Base-by-base conservation (phyloP, 148 eudicot genomes). In the Persicaria maculosa region DNA sequence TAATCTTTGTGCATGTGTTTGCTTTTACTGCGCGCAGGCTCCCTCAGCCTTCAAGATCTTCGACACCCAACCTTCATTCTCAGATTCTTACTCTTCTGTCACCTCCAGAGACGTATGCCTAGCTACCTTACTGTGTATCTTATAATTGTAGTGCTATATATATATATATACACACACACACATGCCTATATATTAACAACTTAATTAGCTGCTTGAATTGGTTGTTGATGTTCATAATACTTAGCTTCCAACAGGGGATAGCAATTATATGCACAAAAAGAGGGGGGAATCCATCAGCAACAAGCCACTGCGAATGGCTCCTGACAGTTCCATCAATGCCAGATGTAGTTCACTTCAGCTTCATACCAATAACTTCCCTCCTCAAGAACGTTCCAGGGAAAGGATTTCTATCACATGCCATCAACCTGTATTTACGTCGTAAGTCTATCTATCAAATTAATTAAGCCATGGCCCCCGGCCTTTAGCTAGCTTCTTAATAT, bases 351-450 rank as follows among this genome's bases (percentile, higher is more conserved):
- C 81, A 82, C 59, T 86, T 89, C 50, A 91, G 79, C 76, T 89
- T 91, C 82, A 89, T 93, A 14, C 98, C 98, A 0, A 91, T 91
- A 46, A 93, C 97, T 55, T 91, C 97, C 57, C 91, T 93, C 1
- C 97, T 93, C 14, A 86, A 68, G 64, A 91, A 85, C 16, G 86
- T 91, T 11, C 88, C 88, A 14, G 98, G 98, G 47, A 88, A 79
- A 78, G 98, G 98, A 7, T 93, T 86, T 81, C 76, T 93, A 16
- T 86, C 94, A 1, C 97, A 91, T 81, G 98, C 98, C 68, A 91
- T 93, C 79, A 93, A 93, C 82, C 88, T 91, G 9, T 93, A 93
- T 79, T 87, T 89, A 73, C 84, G 98, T 47, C 87, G 97, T 93
- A 84, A 82, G 92, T 77, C 10, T 10, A 7, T 31, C 40, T 31